Conservation (phyloP, 345 rosid species). For the Acer yangbiense region DNA sequence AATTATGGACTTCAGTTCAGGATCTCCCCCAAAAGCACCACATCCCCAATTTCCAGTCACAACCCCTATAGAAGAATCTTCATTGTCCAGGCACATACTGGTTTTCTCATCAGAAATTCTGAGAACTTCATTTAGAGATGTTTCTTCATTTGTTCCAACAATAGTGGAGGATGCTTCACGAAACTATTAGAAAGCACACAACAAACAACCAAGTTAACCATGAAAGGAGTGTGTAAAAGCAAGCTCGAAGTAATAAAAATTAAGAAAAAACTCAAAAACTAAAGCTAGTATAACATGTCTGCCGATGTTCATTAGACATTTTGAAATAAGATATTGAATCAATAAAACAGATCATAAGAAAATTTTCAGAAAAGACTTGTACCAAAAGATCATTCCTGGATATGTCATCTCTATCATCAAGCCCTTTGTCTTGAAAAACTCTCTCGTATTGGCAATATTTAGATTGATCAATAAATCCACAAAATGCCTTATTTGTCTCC, state of each 20-base stretch:
- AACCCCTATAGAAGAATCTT: conserved; percentile 53
- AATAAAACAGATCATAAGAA: no score
- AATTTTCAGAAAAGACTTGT: conserved; percentile 11
- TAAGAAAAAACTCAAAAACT: background rate
- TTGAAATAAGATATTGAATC: background rate
- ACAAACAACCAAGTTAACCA: no score
- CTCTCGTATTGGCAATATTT: conserved; percentile 40
- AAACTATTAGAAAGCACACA: no score
- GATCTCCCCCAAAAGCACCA: conserved; percentile 19
- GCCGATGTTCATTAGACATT: background rate
- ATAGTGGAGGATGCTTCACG: no score
- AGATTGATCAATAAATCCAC: conserved; percentile 72
- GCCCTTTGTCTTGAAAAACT: conserved; percentile 31
- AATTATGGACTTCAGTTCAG: conserved; percentile 73
- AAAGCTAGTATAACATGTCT: background rate
- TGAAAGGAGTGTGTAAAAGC: background rate
- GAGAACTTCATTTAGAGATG: no score
- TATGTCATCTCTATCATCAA: conserved; percentile 20
- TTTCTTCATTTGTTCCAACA: no score
- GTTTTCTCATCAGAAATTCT: conserved; percentile 26
- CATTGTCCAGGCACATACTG: conserved; percentile 26
- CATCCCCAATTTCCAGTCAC: conserved; percentile 82
- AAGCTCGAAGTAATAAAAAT: conserved; percentile 10
- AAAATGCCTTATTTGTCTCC: conserved; percentile 88
- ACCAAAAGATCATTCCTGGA: conserved; percentile 30